Evolutionary conservation across 345 rosid genomes (phyloP), one percentile per base, ranked within the genome.

Genomic region (Corchorus capsularis): DNA sequence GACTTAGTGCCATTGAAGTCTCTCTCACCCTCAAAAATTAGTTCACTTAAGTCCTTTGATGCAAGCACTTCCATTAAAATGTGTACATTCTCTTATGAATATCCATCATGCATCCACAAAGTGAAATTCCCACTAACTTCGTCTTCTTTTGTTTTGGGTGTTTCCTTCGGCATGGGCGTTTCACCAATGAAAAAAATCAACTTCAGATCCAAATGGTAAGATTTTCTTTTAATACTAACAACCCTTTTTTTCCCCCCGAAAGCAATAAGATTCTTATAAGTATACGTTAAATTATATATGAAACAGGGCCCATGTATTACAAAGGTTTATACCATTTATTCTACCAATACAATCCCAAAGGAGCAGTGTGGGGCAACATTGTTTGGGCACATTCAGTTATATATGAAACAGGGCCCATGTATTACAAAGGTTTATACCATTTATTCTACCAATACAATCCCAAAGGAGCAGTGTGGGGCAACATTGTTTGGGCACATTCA

Each of bases 351-450:
- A 95, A 95, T 63, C 92, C 99, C 39, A 79, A 89, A 55, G 92
- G 96, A 15, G 85, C 97, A 2, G 94, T 92, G 2, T 96, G 98
- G 97, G 99, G 97, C 13, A 89, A 91, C 79, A 92, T 93, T 16
- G 89, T 93, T 0, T 96, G 99, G 98, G 98, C 95, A 2, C 99
- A 96, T 78, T 96, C 97, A 0, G 90, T 93, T 1, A n/a, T n/a
- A n/a, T n/a, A 19, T 15, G 10, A 22, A 52, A 74, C 83, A 92
- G 98, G 88, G 11, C 97, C 96, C 0, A 76, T 96, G 85, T 87
- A 83, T 76, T 92, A 78, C 85, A 89, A 92, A 56, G 99, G 99
- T 10, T 4, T 84, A 0, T 96, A 93, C 79, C 98, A 93, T 76
- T 79, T 93, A 0, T 96, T 96, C 84, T 96, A 93, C 75, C 75